Conservation (phyloP, 1,284 basidiomycete species). For the Cryptococcus sp. region DNA sequence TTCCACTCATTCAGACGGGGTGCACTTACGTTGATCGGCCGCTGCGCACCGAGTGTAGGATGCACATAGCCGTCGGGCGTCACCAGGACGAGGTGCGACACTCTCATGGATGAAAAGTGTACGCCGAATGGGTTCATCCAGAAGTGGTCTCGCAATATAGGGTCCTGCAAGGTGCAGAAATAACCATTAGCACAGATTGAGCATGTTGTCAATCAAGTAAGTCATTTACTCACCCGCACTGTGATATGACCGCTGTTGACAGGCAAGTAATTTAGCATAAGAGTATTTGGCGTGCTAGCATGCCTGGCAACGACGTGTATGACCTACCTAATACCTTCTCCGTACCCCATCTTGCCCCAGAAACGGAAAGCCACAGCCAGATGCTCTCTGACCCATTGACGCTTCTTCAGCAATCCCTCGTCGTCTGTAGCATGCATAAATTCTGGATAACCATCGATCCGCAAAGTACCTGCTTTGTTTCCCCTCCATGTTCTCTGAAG, state of each 20-base stretch:
- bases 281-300: no score
- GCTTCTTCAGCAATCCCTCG: slow-evolving; percentile 33
- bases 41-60: slow-evolving; percentile 42
- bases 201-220: background rate
- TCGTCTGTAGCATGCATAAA: slow-evolving; percentile 33
- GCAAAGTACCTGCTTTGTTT: slow-evolving; percentile 37
- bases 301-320: no score
- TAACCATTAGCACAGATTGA: background rate
- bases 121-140: slow-evolving; percentile 50
- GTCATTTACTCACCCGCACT: slow-evolving; percentile 19
- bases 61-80: slow-evolving; percentile 44
- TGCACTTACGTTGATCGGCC: slow-evolving; percentile 46
- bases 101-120: slow-evolving; percentile 38
- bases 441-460: slow-evolving; percentile 29
- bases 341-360: slow-evolving; percentile 45
- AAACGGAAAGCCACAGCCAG: slow-evolving; percentile 41
- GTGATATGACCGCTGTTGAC: slow-evolving; percentile 41
- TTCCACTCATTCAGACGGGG: slow-evolving; percentile 12
- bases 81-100: slow-evolving; percentile 44
- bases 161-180: slow-evolving; percentile 20
- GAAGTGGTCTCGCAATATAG: slow-evolving; percentile 41
- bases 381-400: slow-evolving; percentile 46
- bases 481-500: slow-evolving; percentile 40
- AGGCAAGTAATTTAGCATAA: no score
- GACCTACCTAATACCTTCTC: slow-evolving; percentile 29